Evolutionary conservation across 495 filamentous ascomycete species (phyloP).

Genomic region (Ascobolus immersus): DNA sequence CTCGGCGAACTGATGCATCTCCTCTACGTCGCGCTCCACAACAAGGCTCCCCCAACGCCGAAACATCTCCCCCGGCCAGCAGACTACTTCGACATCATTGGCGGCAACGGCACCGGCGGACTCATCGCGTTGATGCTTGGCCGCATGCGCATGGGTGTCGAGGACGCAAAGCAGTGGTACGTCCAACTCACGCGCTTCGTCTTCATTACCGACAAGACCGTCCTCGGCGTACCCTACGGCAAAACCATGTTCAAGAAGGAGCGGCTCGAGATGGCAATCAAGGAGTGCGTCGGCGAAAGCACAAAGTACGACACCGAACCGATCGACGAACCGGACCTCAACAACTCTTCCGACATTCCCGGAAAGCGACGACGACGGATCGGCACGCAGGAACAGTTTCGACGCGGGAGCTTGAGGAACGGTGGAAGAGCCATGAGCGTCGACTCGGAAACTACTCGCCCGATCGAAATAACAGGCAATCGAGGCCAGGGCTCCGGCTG

Average conservation of each 20-base stretch:
- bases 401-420: too few species aligned
- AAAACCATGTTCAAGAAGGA: slow-evolving; percentile 93
- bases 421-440: neutral
- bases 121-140: slow-evolving; percentile 93
- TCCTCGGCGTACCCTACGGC: slow-evolving; percentile 77
- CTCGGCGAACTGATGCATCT: slow-evolving; percentile 78
- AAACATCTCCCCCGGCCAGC: slow-evolving; percentile 51
- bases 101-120: slow-evolving; percentile 46
- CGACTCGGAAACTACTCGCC: neutral
- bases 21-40: slow-evolving; percentile 28
- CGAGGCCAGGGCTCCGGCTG: neutral
- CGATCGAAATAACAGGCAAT: neutral
- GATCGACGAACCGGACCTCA: too few species aligned
- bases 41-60: slow-evolving; percentile 36
- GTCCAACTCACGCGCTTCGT: slow-evolving; percentile 74
- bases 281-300: slow-evolving; percentile 63
- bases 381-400: too few species aligned
- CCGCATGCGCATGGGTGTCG: slow-evolving; percentile 65
- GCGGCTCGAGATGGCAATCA: slow-evolving; percentile 78
- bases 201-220: slow-evolving; percentile 94
- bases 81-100: slow-evolving; percentile 58
- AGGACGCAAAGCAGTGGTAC: slow-evolving; percentile 89
- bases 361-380: too few species aligned
- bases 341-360: too few species aligned
- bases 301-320: slow-evolving; percentile 6